Evolutionary conservation across 2,329 filamentous ascomycete genomes (phyloP), one percentile per base, ranked within the genome.

Genomic region (Colletotrichum tanaceti): DNA sequence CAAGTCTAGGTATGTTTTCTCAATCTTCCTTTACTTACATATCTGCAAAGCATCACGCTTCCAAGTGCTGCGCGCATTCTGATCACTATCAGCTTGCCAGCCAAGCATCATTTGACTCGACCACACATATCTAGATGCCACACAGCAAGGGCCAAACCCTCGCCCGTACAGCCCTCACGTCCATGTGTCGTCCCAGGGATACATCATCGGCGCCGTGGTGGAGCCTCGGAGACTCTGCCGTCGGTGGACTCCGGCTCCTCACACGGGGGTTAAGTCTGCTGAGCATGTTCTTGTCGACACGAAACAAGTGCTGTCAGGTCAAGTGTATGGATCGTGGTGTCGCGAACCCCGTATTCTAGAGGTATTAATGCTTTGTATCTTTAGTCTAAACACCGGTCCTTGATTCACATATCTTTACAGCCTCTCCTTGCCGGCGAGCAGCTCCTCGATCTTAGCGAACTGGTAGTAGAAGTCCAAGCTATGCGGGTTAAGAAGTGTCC

Each of bases 391-490:
- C 28, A 3, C 22, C 38, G 16, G 35, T 24, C 5, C 3, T 13
- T 20, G 22, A 18, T 20, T 11, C 4, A 14, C 11, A 43, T 18
- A 13, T 24, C 39, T 16, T 73, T 81, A 87, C 47, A 88, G 74
- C 76, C 84, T 87, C 73, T 82, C 85, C 75, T 81, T 84, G 6
- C 77, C 75, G 28, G 73, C 72, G 7, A 81, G 74, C 44, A 90
- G 73, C 58, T 90, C 86, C 76, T 93, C 91, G 0, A 93, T 86
- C 75, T 89, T 88, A 5, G 89, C 90, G 79, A 95, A 96, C 74
- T 88, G 89, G 73, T 96, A 94, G 75, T 93, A 96, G 74, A 86
- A 95, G 39, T 93, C 85, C 67, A 96, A 78, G 71, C 91, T 92
- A 74, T 91, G 80, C 0, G 93, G 93, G 74, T 97, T 96, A 61